phyloP scores from a whole-genome alignment of 2,329 filamentous ascomycete genomes.

The Diaporthe caulivora region DNA sequence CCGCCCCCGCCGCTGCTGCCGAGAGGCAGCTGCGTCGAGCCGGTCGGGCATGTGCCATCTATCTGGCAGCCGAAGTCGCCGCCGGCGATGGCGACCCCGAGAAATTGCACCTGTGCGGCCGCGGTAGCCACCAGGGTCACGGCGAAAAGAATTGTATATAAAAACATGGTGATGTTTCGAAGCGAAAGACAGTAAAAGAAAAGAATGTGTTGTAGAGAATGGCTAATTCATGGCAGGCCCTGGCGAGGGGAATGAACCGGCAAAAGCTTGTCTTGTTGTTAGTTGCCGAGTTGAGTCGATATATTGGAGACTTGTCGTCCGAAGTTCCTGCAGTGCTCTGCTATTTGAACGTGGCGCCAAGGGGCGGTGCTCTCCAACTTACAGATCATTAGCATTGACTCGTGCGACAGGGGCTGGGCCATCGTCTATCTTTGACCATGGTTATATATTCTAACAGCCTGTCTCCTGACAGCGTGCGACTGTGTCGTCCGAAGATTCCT shows the following conservation, averaged over 20 bases:
- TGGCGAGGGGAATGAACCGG: background rate
- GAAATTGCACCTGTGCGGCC: slow-evolving; percentile 29
- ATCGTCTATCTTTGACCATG: slow-evolving; percentile 23
- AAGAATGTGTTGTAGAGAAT: slow-evolving; percentile 10
- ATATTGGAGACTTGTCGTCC: slow-evolving; percentile 21
- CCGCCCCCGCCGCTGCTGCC: slow-evolving; percentile 30
- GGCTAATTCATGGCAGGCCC: slow-evolving; percentile 7
- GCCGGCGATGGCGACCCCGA: slow-evolving; percentile 59
- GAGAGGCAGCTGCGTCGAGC: slow-evolving; percentile 40
- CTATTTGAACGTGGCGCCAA: slow-evolving; percentile 8
- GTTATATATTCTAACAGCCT: slow-evolving; percentile 9
- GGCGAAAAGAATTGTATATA: background rate
- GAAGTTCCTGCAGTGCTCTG: slow-evolving; percentile 3
- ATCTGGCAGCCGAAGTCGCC: slow-evolving; percentile 61
- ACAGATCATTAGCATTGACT: slow-evolving; percentile 11
- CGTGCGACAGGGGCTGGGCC: background rate
- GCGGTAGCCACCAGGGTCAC: slow-evolving; percentile 29
- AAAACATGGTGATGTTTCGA: background rate
- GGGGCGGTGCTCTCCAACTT: background rate
- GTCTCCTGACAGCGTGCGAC: slow-evolving; percentile 17
- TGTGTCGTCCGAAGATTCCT: slow-evolving; percentile 13
- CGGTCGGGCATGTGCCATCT: slow-evolving; percentile 53
- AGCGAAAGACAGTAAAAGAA: slow-evolving; percentile 3
- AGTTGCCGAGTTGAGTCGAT: background rate
- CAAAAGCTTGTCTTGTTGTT: slow-evolving; percentile 6